Base-by-base conservation (phyloP, 257 asterid species). In the Gynochthodes officinalis region DNA sequence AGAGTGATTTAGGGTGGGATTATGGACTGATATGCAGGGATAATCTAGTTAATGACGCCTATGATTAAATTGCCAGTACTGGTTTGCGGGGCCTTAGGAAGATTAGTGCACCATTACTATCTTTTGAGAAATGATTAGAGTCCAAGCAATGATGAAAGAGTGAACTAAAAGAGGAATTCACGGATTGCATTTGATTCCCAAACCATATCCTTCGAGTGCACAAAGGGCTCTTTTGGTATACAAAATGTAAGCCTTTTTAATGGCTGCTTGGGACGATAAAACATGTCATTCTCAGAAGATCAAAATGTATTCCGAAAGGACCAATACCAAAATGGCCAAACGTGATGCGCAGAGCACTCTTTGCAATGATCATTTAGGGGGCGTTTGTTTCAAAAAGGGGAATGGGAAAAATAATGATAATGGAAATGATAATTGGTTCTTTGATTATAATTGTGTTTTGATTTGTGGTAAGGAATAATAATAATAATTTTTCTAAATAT, bases 31-130 rank as follows among this genome's bases (percentile, higher is more conserved):
- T 64, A 64, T 25, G 69, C 37, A 64, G 37, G 37, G 69, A 64
- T 40, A 23, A 64, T 28, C 7, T 40, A 42, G 53, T 64, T 64
- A 1, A 0, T n/a, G 53, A 12, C 60, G 30, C 44, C 64, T 16
- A 64, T 68, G 71, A 57, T 21, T 50, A 75, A 48, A 32, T 4
- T 68, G 71, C n/a, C 54, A n/a, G 52, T 55, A 63, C 67, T 73
- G 74, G 79, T 50, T 39, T 63, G 67, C 76, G 85, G 86, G 83
- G 71, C 79, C 65, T 73, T n/a, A 59, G 65, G 40, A 62, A 63
- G 30, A 35, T 69, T 75, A 64, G 88, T 85, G 89, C 89, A 76
- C 82, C 76, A 74, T 79, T 71, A 42, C 76, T 53, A 37, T 70
- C 35, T 49, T 49, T 19, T 43, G 40, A 80, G 74, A 62, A 78